Conservation (phyloP, 2,329 filamentous ascomycete species). For the Hymenoscyphus linearis region DNA sequence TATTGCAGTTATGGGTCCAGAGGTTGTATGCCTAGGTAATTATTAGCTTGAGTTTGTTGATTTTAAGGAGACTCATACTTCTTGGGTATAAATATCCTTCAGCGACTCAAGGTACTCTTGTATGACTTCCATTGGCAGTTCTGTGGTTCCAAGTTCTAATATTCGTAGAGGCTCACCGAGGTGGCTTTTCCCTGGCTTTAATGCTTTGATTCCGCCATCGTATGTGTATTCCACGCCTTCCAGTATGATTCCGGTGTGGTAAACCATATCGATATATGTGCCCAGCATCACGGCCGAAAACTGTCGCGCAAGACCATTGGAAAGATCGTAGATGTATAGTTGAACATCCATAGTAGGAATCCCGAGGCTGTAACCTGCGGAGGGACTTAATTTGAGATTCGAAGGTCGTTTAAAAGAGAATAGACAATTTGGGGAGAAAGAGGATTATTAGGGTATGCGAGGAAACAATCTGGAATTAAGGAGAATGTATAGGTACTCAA, state of each 20-base stretch:
- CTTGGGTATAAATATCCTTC: conserved; percentile 73
- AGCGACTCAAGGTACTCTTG: conserved; percentile 84
- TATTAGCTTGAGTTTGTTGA: conserved; percentile 6
- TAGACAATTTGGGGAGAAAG: background rate
- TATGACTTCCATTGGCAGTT: conserved; percentile 74
- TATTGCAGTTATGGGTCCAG: conserved; percentile 93
- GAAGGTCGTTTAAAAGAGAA: background rate
- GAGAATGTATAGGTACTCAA: background rate
- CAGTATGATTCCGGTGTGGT: conserved; percentile 88
- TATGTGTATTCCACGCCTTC: conserved; percentile 85
- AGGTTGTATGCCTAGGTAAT: conserved; percentile 70
- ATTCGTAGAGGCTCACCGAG: conserved; percentile 78
- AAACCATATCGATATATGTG: conserved; percentile 80
- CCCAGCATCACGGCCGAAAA: conserved; percentile 50
- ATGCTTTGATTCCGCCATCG: conserved; percentile 79
- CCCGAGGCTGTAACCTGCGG: background rate
- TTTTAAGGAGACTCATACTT: conserved; percentile 42
- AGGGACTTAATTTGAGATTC: background rate
- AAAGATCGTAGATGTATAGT: conserved; percentile 75
- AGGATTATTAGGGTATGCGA: background rate
- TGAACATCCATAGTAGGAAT: conserved; percentile 61
- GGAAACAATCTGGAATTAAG: background rate
- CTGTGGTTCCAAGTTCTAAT: conserved; percentile 68
- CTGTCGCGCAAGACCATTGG: conserved; percentile 49
- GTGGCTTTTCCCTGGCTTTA: conserved; percentile 76